Base-by-base conservation (phyloP, 371 early-diverging fungal species). In the Nematocida parisii region DNA sequence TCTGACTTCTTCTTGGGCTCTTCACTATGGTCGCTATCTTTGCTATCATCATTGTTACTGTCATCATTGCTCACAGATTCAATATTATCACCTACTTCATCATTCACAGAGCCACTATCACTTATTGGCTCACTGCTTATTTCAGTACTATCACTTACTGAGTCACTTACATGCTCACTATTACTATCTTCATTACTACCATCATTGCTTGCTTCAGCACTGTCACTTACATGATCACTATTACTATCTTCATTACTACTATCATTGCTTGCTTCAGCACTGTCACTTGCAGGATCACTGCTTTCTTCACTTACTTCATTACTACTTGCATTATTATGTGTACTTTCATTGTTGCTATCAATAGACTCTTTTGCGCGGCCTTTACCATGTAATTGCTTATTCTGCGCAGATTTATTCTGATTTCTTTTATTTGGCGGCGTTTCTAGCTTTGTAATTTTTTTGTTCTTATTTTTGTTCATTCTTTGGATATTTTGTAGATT, bases 1-100 rank as follows among this genome's bases (percentile, higher is more conserved):
- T 33, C 33, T 33, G 33, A 33, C 33, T 33, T 57, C 73, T 74
- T 40, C 67, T 52, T 66, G 61, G 11, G 20, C 22, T 33, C 24
- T 61, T 33, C 24, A 61, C 61, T 61, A 11, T 61, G 15, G 11
- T n/a, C 24, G 61, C 13, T 24, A 13, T 33, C 24, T 18, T 39
- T 44, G 42, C n/a, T n/a, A 42, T 64, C 64, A 7, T 45, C 22
- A 3, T 44, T 42, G 7, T 64, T 64, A n/a, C 2, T 64, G 44
- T 45, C 58, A 4, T 58, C 22, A 58, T 22, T 58, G 4, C 58
- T 50, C 52, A 13, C 0, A 50, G 33, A 33, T 33, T 33, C 33
- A 33, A 2, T 33, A 33, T 33, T 33, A 33, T 33, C 33, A 33
- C 2, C 33, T 33, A 33, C 33, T 33, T 33, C 33, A 33, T 33